Evolutionary conservation across 441 rosid genomes (phyloP).

Genomic region (Adansonia rubrostipa): DNA sequence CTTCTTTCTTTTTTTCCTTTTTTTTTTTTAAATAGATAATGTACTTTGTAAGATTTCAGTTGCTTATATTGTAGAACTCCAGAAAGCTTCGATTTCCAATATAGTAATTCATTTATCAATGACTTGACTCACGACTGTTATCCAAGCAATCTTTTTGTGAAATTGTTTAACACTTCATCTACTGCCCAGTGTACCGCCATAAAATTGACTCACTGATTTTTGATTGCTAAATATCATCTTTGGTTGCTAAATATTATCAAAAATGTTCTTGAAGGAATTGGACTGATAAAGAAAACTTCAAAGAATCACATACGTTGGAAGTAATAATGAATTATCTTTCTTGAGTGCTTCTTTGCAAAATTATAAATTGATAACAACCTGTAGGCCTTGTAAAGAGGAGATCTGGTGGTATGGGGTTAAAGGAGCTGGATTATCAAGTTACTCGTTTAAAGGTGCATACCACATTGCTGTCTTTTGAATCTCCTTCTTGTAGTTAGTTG

Average conservation of each 20-base stretch:
- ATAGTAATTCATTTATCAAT: not conserved
- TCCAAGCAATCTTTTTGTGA: not conserved
- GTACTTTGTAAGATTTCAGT: not conserved
- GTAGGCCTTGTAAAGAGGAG: conserved; percentile 52
- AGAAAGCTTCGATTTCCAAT: not conserved
- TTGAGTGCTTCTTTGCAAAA: not conserved
- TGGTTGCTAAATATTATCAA: conserved; percentile 43
- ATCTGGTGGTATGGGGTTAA: conserved; percentile 50
- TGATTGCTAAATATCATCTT: conserved; percentile 31
- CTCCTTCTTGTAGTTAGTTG: not conserved
- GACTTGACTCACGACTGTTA: not conserved
- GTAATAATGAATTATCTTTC: conserved; percentile 45
- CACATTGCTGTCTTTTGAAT: conserved; percentile 9
- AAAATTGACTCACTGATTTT: not conserved
- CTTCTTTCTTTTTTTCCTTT: not conserved
- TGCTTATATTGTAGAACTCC: not conserved
- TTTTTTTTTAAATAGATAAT: not conserved
- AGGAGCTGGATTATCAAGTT: conserved; percentile 47
- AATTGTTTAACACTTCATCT: not conserved
- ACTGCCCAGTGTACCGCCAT: not conserved
- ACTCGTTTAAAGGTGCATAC: conserved; percentile 44
- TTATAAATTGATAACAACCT: conserved; percentile 31
- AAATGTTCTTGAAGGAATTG: conserved; percentile 86
- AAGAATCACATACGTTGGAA: conserved; percentile 85
- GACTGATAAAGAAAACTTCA: conserved; percentile 83